Evolutionary conservation across 2,329 filamentous ascomycete genomes (phyloP), one percentile per base, ranked within the genome.

Genomic region (Juglanconis juglandina): DNA sequence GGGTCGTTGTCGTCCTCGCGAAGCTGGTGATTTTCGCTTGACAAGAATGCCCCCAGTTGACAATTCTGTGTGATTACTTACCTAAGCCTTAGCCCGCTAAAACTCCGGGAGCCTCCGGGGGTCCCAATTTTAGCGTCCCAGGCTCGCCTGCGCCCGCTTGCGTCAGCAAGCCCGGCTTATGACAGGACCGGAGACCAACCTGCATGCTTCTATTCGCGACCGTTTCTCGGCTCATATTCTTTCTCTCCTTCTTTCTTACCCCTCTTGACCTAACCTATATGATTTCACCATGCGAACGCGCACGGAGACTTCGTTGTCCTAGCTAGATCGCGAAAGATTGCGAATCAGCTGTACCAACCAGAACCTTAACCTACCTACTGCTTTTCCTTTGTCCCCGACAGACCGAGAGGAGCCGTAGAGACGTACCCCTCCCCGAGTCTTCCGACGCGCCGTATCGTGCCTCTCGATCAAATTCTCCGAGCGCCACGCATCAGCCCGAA

Each of bases 41-140:
- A 52, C 51, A 49, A 63, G 50, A 44, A 47, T 52, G 37, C 53
- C 13, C 34, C 17, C 53, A 49, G 46, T 42, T 14, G 44, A 53
- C 35, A 42, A 59, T 63, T 63, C 61, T 63, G 61, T 63, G 61
- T 24, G 61, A 53, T 63, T 63, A 63, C 54, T 17, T 17, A 17
- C 17, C 17, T 17, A 17, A 17, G 17, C 17, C 17, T 17, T 17
- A 17, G 17, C 17, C 17, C 17, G 17, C 17, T 17, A 17, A 17
- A 17, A 17, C 17, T 17, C 17, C 17, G 17, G 17, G 17, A 17
- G 17, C 17, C 2, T 17, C 17, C 17, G 17, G 17, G 14, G 33
- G 42, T 47, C 33, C 9, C 54, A 47, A 39, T 14, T 53, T 41
- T 8, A 13, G 33, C 44, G 34, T 32, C 42, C 53, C 42, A 47